phyloP scores from a whole-genome alignment of 345 rosid genomes.

The Leavenworthia alabamica region DNA sequence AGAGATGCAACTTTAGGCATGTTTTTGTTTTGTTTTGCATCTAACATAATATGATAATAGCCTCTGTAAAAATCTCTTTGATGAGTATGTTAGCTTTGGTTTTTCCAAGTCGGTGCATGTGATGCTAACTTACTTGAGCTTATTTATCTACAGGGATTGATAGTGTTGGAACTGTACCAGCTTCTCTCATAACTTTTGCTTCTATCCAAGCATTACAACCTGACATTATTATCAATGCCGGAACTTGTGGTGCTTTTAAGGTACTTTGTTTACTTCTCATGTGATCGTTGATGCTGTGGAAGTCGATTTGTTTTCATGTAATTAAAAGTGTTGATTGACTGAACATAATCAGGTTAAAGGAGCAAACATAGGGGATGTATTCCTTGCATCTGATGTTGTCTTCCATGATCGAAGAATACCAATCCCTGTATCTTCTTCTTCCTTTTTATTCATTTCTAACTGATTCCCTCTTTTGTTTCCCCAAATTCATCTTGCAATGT shows the following conservation, averaged over 20 bases:
- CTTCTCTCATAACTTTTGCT: constrained; percentile 78
- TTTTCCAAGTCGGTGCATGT: too few relatives aligned
- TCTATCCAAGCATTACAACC: constrained; percentile 77
- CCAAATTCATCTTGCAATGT: not conserved
- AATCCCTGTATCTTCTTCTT: constrained; percentile 55
- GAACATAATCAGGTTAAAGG: constrained; percentile 58
- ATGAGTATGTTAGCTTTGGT: not conserved
- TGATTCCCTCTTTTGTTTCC: not conserved
- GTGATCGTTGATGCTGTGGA: not conserved
- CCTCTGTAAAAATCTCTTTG: not conserved
- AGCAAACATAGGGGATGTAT: constrained; percentile 71
- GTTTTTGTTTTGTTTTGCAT: too few relatives aligned
- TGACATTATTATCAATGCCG: constrained; percentile 82
- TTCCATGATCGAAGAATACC: constrained; percentile 94
- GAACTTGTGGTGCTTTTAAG: constrained; percentile 92
- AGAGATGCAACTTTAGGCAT: constrained; percentile 55
- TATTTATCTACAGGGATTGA: constrained; percentile 64
- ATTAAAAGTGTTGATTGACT: not conserved
- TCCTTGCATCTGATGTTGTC: constrained; percentile 65
- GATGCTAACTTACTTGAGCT: too few relatives aligned
- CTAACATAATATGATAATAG: too few relatives aligned
- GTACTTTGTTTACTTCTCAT: constrained; percentile 29
- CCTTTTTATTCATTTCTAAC: too few relatives aligned
- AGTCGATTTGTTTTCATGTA: not conserved
- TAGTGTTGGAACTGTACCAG: constrained; percentile 73